phyloP scores from a whole-genome alignment of 2,329 filamentous ascomycete genomes.

The Colletotrichum paranaense region DNA sequence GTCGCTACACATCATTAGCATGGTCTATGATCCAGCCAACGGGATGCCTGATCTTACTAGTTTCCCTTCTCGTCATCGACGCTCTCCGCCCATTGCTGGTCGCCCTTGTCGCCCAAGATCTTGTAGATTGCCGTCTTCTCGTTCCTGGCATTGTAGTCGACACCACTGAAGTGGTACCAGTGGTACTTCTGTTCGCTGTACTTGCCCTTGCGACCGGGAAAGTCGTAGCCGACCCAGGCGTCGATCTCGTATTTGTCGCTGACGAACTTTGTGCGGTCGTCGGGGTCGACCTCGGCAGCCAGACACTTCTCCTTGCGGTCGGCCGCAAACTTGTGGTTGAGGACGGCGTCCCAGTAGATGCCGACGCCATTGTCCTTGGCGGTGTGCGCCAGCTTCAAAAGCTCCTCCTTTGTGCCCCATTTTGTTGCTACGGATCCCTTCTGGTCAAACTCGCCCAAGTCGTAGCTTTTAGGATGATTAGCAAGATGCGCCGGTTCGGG shows the following conservation, averaged over 20 bases:
- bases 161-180: constrained; percentile 77
- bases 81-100: constrained; percentile 73
- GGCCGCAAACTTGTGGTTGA: constrained; percentile 81
- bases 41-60: constrained; percentile 60
- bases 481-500: neutral
- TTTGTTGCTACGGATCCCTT: constrained; percentile 74
- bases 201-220: constrained; percentile 69
- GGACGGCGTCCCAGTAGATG: constrained; percentile 77
- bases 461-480: constrained; percentile 50
- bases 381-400: constrained; percentile 62
- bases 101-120: constrained; percentile 65
- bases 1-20: constrained; percentile 68
- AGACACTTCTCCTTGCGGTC: constrained; percentile 72
- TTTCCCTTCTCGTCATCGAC: constrained; percentile 72
- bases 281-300: constrained; percentile 72
- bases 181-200: constrained; percentile 75
- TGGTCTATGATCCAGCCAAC: constrained; percentile 62
- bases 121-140: constrained; percentile 76
- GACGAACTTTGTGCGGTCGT: constrained; percentile 68
- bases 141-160: constrained; percentile 72
- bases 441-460: constrained; percentile 80
- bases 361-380: constrained; percentile 68
- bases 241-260: constrained; percentile 73
- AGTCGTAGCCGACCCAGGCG: constrained; percentile 78
- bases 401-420: constrained; percentile 75